A percentile compares a stretch with the other conserved stretches of the same genome.
phyloP scores from a whole-genome alignment of 129 eudicot species.

The Pulicaria dysenterica region DNA sequence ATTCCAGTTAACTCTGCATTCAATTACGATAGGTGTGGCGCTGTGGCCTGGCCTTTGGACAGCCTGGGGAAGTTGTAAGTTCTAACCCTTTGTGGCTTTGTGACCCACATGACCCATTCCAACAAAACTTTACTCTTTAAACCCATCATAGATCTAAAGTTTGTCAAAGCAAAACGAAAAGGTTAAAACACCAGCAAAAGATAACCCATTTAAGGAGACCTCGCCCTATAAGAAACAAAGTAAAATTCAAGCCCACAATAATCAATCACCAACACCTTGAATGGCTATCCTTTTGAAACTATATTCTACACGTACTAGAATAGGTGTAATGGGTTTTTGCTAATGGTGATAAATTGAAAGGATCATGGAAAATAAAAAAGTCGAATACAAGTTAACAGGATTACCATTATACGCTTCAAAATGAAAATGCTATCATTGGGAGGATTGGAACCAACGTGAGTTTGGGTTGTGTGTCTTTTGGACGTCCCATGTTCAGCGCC shows the following conservation, averaged over 20 bases:
- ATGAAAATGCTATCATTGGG: constrained; percentile 63
- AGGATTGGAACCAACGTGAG: constrained; percentile 36
- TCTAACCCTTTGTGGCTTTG: no score
- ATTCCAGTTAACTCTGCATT: no score
- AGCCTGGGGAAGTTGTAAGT: no score
- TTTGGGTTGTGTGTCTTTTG: constrained; percentile 25
- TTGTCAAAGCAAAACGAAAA: no score
- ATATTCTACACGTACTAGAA: neutral
- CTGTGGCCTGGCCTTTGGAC: no score
- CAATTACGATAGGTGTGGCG: no score
- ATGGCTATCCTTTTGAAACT: neutral
- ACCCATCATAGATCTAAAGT: no score
- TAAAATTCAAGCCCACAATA: neutral
- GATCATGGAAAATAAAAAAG: constrained; percentile 8
- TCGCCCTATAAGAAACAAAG: no score
- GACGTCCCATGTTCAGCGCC: constrained; percentile 38
- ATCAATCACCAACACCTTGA: neutral
- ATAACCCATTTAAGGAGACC: no score
- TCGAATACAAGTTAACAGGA: neutral
- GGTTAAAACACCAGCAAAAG: no score
- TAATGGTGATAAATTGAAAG: neutral
- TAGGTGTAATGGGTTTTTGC: neutral
- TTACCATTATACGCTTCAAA: constrained; percentile 97
- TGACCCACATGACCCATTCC: no score
- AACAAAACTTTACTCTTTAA: no score